Evolutionary conservation across 768 basidiomycete genomes (phyloP).

Genomic region (Psilocybe azurescens): DNA sequence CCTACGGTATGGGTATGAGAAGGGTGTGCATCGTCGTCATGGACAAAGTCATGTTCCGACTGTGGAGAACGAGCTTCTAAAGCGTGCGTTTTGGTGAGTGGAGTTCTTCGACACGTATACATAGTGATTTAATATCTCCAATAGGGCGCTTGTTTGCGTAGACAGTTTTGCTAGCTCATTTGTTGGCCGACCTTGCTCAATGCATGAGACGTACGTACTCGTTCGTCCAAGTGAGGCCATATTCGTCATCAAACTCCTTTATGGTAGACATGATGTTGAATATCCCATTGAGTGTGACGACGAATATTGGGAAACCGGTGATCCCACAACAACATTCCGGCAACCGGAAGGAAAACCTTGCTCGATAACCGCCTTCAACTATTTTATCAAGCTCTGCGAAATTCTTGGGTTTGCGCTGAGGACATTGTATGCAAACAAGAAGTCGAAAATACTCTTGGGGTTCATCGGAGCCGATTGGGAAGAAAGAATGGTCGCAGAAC

Average conservation of each 20-base stretch:
- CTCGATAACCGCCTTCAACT: conserved; percentile 55
- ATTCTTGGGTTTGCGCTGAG: conserved; percentile 66
- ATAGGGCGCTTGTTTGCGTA: conserved; percentile 35
- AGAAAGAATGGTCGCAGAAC: conserved; percentile 57
- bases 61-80: conserved; percentile 64
- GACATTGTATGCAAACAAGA: conserved; percentile 55
- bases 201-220: conserved; percentile 65
- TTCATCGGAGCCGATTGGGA: conserved; percentile 61
- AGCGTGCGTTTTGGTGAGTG: conserved; percentile 58
- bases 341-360: conserved; percentile 70
- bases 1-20: conserved; percentile 67
- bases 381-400: conserved; percentile 57
- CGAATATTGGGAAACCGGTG: conserved; percentile 50
- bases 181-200: conserved; percentile 73
- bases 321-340: conserved; percentile 53
- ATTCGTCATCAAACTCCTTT: not conserved
- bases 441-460: conserved; percentile 42
- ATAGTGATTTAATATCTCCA: too few relatives aligned
- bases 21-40: conserved; percentile 61
- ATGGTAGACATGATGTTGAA: conserved; percentile 66
- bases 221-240: not conserved
- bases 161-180: conserved; percentile 46
- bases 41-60: conserved; percentile 35
- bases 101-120: not conserved
- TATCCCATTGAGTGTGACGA: conserved; percentile 65